phyloP scores from a whole-genome alignment of 2,329 filamentous ascomycete genomes.

The Colletotrichum sp. region DNA sequence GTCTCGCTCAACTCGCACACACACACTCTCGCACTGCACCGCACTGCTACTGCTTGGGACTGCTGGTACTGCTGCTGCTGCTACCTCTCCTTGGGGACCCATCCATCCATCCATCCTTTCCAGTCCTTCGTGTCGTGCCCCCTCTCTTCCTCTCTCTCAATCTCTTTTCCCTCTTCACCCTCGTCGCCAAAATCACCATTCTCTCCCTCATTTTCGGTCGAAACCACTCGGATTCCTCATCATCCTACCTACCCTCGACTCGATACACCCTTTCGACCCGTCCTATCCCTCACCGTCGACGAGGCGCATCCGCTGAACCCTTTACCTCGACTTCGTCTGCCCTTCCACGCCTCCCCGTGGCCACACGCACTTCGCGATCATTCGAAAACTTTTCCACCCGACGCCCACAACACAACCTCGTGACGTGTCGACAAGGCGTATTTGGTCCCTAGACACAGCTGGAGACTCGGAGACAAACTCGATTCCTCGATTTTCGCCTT shows the following conservation, averaged over 20 bases:
- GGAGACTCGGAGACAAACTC: not conserved
- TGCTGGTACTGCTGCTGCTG: not conserved
- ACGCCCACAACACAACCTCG: not conserved
- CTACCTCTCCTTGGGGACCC: slow-evolving; percentile 15
- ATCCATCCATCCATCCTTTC: slow-evolving; percentile 17
- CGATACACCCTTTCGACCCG: slow-evolving; percentile 22
- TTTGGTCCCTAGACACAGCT: not conserved
- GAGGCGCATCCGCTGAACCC: slow-evolving; percentile 31
- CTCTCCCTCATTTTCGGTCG: slow-evolving; percentile 18
- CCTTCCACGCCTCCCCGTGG: slow-evolving; percentile 21
- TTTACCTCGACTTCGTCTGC: slow-evolving; percentile 26
- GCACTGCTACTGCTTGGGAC: slow-evolving; percentile 5
- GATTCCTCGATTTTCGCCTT: not conserved
- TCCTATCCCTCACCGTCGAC: slow-evolving; percentile 31
- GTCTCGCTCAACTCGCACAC: slow-evolving; percentile 19
- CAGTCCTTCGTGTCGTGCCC: slow-evolving; percentile 22
- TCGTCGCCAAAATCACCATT: slow-evolving; percentile 10
- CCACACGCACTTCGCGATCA: slow-evolving; percentile 24
- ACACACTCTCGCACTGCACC: not conserved
- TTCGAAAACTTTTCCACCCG: slow-evolving; percentile 18
- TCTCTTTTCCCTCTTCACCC: slow-evolving; percentile 21
- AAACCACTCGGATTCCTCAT: slow-evolving; percentile 12
- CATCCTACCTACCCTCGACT: slow-evolving; percentile 15
- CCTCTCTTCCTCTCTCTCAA: slow-evolving; percentile 23
- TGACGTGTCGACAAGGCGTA: not conserved